Evolutionary conservation across 352 stramenopile species (phyloP).

Genomic region (Globisporangium parvum): DNA sequence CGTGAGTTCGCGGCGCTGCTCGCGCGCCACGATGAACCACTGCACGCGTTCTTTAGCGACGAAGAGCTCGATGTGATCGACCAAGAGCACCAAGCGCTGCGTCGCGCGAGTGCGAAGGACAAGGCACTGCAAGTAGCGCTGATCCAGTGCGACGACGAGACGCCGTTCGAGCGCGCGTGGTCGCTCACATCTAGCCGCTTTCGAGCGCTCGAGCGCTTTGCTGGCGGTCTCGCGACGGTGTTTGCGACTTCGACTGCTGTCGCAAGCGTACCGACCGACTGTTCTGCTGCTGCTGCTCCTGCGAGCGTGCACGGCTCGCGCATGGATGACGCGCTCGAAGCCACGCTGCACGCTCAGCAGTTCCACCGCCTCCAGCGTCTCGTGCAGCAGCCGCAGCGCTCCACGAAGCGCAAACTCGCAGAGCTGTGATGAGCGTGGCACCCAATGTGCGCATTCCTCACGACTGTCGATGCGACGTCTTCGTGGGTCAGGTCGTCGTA

Average conservation of each 20-base stretch:
- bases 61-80: conserved; percentile 30
- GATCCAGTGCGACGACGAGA: conserved; percentile 16
- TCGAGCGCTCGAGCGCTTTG: conserved; percentile 44
- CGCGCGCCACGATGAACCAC: conserved; percentile 19
- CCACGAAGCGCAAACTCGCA: background rate
- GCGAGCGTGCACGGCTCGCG: conserved; percentile 10
- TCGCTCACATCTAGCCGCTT: conserved; percentile 28
- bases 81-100: conserved; percentile 28
- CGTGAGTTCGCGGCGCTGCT: conserved; percentile 45
- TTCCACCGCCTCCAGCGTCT: conserved; percentile 20
- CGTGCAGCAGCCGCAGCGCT: conserved; percentile 8
- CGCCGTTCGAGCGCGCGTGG: conserved; percentile 43
- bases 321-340: conserved; percentile 24
- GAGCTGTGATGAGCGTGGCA: too few relatives aligned
- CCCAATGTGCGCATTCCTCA: too few relatives aligned
- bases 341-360: conserved; percentile 31
- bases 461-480: too few relatives aligned
- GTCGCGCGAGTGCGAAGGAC: conserved; percentile 19
- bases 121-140: conserved; percentile 17
- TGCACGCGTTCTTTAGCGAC: conserved; percentile 21
- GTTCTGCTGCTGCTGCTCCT: conserved; percentile 16
- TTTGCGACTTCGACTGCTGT: conserved; percentile 11
- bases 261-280: background rate
- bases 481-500: too few relatives aligned
- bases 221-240: conserved; percentile 47